A percentile compares a stretch with the other conserved stretches of the same genome.
These are phyloP conservation scores for Candida gorgasii DNA, from an alignment of 805 yeast species.

Conservation along the genomic window DNA sequence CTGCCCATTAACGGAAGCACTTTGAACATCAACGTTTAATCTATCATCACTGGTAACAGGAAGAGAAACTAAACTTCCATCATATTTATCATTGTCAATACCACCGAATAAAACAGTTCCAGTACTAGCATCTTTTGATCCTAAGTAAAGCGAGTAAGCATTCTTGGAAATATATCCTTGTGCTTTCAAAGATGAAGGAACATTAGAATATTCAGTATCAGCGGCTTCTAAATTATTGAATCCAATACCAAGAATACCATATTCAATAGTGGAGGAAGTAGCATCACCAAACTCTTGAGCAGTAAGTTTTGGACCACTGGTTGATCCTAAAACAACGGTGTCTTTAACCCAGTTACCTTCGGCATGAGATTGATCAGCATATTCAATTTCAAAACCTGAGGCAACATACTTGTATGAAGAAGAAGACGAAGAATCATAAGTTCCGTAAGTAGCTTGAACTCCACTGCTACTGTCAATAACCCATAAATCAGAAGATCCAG, in stretches of 20 bases:
- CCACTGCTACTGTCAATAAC: conserved; percentile 13
- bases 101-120: conserved; percentile 37
- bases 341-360: conserved; percentile 20
- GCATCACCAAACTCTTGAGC: conserved; percentile 20
- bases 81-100: conserved; percentile 27
- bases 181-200: conserved; percentile 32
- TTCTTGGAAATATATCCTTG: conserved; percentile 34
- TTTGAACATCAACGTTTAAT: conserved; percentile 5
- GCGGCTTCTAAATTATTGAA: conserved; percentile 13
- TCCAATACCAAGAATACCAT: conserved; percentile 22
- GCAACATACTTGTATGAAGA: conserved; percentile 32
- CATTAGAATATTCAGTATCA: conserved; percentile 25
- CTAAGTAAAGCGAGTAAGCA: conserved; percentile 40
- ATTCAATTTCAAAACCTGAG: conserved; percentile 38
- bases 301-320: not conserved
- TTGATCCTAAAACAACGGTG: conserved; percentile 11
- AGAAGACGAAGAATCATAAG: conserved; percentile 35
- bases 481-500: conserved; percentile 33
- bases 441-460: conserved; percentile 27
- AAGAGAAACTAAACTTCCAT: conserved; percentile 14
- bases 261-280: not conserved
- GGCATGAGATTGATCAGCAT: conserved; percentile 51
- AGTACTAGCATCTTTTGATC: conserved; percentile 17
- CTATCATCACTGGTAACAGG: conserved; percentile 4
- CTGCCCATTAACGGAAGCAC: conserved; percentile 1